Percentiles rank a stretch among this genome's conserved stretches.
phyloP scores from a whole-genome alignment of 805 yeast species.

The Candida pini region DNA sequence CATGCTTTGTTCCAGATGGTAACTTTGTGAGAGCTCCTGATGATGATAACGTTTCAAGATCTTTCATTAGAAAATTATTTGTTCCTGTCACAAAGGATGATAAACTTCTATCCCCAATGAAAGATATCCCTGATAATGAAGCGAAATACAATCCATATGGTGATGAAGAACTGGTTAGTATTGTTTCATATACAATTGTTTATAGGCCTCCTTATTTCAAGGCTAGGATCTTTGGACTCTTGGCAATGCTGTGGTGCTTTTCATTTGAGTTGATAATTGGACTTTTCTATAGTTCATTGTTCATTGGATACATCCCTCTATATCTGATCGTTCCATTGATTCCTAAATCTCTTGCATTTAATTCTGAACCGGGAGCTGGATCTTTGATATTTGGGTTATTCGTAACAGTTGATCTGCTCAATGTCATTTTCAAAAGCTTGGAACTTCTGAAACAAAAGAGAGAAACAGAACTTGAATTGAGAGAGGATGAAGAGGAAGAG shows the following conservation, averaged over 20 bases:
- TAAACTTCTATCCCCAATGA: slow-evolving; percentile 41
- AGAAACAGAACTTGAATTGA: too few species aligned
- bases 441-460: too few species aligned
- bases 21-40: slow-evolving; percentile 80
- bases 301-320: too few species aligned
- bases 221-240: slow-evolving; percentile 45
- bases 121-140: slow-evolving; percentile 27
- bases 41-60: slow-evolving; percentile 67
- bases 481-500: too few species aligned
- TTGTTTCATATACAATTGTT: slow-evolving; percentile 58
- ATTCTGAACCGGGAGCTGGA: too few species aligned
- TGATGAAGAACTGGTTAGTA: slow-evolving; percentile 29
- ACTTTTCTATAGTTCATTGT: slow-evolving; percentile 14
- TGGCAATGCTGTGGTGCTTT: slow-evolving; percentile 40
- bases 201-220: slow-evolving; percentile 82
- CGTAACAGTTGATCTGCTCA: too few species aligned
- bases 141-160: slow-evolving; percentile 27
- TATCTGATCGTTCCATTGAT: too few species aligned
- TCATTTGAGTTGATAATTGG: slow-evolving; percentile 32
- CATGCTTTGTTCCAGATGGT: slow-evolving; percentile 78
- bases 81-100: slow-evolving; percentile 81
- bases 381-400: too few species aligned
- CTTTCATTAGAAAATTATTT: slow-evolving; percentile 60
- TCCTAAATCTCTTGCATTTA: too few species aligned
- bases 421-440: too few species aligned